Evolutionary conservation across 2,329 filamentous ascomycete species (phyloP).

Genomic region (Trichoderma sp.): DNA sequence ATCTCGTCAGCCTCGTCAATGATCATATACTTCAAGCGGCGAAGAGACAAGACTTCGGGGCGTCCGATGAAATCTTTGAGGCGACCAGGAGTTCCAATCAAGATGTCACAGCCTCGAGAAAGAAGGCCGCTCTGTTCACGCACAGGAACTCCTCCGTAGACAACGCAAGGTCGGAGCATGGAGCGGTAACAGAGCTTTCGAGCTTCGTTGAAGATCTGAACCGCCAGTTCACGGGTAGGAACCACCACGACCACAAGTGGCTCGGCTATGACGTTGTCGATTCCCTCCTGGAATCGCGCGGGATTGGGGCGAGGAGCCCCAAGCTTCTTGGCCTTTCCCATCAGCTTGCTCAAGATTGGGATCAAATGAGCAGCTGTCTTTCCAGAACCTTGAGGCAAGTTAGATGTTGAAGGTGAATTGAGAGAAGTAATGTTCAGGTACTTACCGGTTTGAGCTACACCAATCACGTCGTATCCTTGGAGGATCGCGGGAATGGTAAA

Average conservation of each 20-base stretch:
- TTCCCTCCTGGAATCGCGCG: constrained; percentile 54
- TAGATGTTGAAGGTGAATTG: not conserved
- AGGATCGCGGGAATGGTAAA: constrained; percentile 82
- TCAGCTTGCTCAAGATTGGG: constrained; percentile 84
- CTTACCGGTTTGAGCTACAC: constrained; percentile 86
- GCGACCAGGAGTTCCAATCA: constrained; percentile 87
- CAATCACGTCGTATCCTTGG: constrained; percentile 79
- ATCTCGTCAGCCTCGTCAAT: constrained; percentile 97
- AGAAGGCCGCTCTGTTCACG: constrained; percentile 73
- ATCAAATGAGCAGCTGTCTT: constrained; percentile 95
- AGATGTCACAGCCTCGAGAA: constrained; percentile 81
- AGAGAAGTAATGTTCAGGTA: not conserved
- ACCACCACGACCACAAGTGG: constrained; percentile 84
- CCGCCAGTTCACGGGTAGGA: constrained; percentile 86
- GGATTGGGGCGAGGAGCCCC: constrained; percentile 75
- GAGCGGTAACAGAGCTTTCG: constrained; percentile 92
- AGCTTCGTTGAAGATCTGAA: constrained; percentile 94
- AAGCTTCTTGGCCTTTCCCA: constrained; percentile 93
- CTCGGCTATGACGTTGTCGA: constrained; percentile 69
- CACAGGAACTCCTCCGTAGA: constrained; percentile 83
- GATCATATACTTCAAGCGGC: constrained; percentile 77
- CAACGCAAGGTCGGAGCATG: constrained; percentile 88
- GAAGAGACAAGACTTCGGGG: constrained; percentile 68
- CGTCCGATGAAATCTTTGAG: constrained; percentile 81
- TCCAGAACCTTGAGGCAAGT: constrained; percentile 70